Evolutionary conservation across 768 basidiomycete species (phyloP), one percentile per base, ranked within the genome.

Genomic region (Russula olivacea): DNA sequence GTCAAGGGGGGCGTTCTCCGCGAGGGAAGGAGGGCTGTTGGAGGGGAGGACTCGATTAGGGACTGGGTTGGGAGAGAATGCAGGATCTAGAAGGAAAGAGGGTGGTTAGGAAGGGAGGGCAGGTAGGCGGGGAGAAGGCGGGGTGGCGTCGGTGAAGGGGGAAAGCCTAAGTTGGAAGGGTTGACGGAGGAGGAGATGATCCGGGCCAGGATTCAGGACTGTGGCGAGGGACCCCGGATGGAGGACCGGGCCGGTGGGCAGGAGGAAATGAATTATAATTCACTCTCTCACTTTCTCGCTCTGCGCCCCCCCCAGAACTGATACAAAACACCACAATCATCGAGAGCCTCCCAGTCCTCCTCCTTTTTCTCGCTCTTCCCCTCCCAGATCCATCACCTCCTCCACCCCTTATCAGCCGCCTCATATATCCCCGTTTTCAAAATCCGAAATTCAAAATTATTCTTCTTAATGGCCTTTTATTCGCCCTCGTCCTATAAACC

Each of bases 401-500:
- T 48, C 45, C 21, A 8, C 40, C 32, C 50, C 30, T 30, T 30
- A 30, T 30, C 30, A 30, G 4, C 30, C 3, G 1, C 40, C 51
- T 32, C 32, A 0, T 25, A 32, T 59, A n/a, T 28, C 51, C 59
- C 32, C 17, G 4, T 23, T 43, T 59, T 7, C 4, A 32, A 61
- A 23, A 38, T 32, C 51, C n/a, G 3, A 47, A 14, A 41, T 34
- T 21, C 36, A 54, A 54, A 54, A 38, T 54, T 54, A 34, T 54
- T 23, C 30, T 23, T 23, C 52, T 68, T 63, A 63, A 64, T 76
- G 68, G 78, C 75, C 73, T 78, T 76, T 72, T 73, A 71, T 50
- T 66, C 69, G 30, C 45, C 75, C 49, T 68, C 72, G 58, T 67
- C 76, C 45, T 82, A 81, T 77, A 83, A 83, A 70, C 80, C 83